phyloP scores from a whole-genome alignment of 2,329 filamentous ascomycete genomes.

The Exophiala spinifera region DNA sequence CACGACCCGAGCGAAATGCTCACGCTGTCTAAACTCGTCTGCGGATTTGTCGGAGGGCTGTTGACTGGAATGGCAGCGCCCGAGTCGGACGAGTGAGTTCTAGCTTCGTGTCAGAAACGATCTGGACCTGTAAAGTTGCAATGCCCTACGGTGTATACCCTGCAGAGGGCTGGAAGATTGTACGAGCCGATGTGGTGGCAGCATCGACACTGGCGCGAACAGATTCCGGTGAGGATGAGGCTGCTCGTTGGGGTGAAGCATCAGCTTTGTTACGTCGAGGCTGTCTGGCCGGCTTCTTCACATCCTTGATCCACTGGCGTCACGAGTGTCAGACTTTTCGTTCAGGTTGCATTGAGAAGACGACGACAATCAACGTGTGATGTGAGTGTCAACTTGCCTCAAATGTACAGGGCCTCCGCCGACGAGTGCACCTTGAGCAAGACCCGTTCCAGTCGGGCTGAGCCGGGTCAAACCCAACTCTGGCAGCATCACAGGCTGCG shows the following conservation, averaged over 20 bases:
- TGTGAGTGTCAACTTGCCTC: conserved; percentile 3
- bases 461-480: conserved; percentile 18
- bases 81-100: background rate
- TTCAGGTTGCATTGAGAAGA: background rate
- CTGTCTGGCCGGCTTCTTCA: background rate
- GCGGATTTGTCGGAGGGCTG: background rate
- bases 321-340: background rate
- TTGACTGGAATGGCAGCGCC: background rate
- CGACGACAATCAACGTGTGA: background rate
- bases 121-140: background rate
- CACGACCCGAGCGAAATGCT: conserved; percentile 18
- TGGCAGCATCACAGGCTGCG: conserved; percentile 32
- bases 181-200: background rate
- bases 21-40: background rate
- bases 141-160: background rate
- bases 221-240: background rate
- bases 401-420: conserved; percentile 20
- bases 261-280: background rate
- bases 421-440: conserved; percentile 27
- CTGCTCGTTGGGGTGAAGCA: background rate
- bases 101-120: background rate
- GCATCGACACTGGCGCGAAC: background rate
- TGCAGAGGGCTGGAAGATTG: background rate
- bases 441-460: conserved; percentile 21
- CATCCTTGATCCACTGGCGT: conserved; percentile 10